phyloP scores from a whole-genome alignment of 2,329 filamentous ascomycete species.

The Emergomyces orientalis region DNA sequence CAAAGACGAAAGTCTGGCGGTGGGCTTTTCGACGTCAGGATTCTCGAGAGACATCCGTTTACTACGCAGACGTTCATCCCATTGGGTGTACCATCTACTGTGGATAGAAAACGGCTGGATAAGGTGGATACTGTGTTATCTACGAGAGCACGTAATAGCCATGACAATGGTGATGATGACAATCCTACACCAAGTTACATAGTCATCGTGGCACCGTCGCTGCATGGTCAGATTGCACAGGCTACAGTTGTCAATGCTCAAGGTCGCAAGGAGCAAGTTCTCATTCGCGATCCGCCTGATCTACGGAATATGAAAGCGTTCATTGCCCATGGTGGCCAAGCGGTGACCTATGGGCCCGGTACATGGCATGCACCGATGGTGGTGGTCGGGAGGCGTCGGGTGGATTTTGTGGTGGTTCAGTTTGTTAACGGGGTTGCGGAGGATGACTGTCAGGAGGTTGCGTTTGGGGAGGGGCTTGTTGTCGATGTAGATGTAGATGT shows the following conservation, averaged over 20 bases:
- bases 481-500: constrained; percentile 4
- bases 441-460: constrained; percentile 84
- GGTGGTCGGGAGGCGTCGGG: constrained; percentile 57
- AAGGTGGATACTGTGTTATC: constrained; percentile 19
- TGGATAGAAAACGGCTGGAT: neutral
- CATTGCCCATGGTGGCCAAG: constrained; percentile 65
- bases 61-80: constrained; percentile 92
- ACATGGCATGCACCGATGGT: constrained; percentile 98
- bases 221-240: constrained; percentile 38
- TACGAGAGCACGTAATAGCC: constrained; percentile 23
- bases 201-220: constrained; percentile 77
- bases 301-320: constrained; percentile 63
- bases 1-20: constrained; percentile 15
- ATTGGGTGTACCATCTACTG: constrained; percentile 34
- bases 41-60: constrained; percentile 86
- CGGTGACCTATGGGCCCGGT: constrained; percentile 82
- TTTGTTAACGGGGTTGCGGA: constrained; percentile 70
- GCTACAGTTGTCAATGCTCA: constrained; percentile 21
- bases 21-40: constrained; percentile 52
- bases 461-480: constrained; percentile 35
- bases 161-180: constrained; percentile 1
- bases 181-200: constrained; percentile 48
- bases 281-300: constrained; percentile 55
- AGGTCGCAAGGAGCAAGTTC: constrained; percentile 19
- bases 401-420: constrained; percentile 86